A percentile compares a stretch with the other conserved stretches of the same genome.
Evolutionary conservation across 2,329 filamentous ascomycete species (phyloP).

Genomic region (Aspergillus alliaceus): DNA sequence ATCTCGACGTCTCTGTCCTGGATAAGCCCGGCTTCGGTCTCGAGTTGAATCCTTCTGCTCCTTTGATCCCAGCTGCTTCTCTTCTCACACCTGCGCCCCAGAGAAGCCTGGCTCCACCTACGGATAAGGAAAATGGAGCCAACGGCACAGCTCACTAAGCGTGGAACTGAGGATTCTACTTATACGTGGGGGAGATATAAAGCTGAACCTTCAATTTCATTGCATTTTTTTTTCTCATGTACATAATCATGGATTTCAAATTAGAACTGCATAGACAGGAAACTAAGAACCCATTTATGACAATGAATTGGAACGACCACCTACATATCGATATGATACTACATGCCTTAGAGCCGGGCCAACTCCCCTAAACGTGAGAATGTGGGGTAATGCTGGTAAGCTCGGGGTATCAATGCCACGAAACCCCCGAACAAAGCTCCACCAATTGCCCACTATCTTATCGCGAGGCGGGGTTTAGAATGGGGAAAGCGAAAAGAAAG

Average conservation of each 20-base stretch:
- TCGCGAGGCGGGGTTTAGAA: conserved; percentile 14
- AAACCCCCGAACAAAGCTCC: conserved; percentile 23
- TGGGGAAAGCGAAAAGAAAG: not conserved
- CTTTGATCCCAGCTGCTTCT: conserved; percentile 72
- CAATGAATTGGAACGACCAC: not conserved
- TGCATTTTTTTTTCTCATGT: not conserved
- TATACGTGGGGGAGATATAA: not conserved
- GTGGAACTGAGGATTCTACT: not conserved
- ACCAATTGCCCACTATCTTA: conserved; percentile 20
- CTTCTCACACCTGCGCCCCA: conserved; percentile 67
- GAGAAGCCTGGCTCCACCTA: conserved; percentile 44
- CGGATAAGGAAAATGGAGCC: conserved; percentile 20
- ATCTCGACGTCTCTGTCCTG: conserved; percentile 73
- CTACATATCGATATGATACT: no score
- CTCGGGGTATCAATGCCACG: conserved; percentile 35
- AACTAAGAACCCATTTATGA: not conserved
- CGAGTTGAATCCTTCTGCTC: conserved; percentile 78
- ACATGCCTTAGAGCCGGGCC: no score
- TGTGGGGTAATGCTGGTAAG: conserved; percentile 20
- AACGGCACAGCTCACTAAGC: conserved; percentile 20
- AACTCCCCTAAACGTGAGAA: no score
- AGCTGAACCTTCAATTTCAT: not conserved
- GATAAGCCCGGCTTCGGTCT: conserved; percentile 91
- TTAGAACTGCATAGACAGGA: not conserved
- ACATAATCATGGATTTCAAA: conserved; percentile 4